Conservation (phyloP, 75 land plant genomes). For the Selaginella tamariscina region DNA sequence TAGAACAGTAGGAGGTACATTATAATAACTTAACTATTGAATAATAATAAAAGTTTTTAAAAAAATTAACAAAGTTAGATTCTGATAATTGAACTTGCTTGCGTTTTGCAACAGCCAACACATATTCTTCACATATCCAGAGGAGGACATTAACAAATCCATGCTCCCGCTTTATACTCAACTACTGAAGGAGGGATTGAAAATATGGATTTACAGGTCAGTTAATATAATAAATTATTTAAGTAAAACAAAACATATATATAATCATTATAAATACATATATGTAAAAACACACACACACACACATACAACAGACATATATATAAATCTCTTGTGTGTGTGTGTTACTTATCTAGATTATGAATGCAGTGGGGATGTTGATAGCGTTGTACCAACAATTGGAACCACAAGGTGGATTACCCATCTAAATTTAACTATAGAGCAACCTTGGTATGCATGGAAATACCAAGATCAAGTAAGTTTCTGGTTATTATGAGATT, state of each 20-base stretch:
- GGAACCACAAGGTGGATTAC: not conserved
- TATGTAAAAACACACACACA: no score
- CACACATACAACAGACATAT: no score
- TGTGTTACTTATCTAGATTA: slow-evolving; percentile 4
- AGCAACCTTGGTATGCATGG: slow-evolving; percentile 10
- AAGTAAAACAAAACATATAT: no score
- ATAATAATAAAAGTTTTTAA: not conserved
- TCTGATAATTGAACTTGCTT: not conserved
- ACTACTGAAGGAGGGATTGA: slow-evolving; percentile 18
- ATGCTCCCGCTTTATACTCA: slow-evolving; percentile 31
- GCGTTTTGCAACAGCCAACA: slow-evolving; percentile 17
- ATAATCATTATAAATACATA: no score
- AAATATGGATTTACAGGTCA: slow-evolving; percentile 39
- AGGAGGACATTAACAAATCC: slow-evolving; percentile 18
- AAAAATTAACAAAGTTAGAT: not conserved
- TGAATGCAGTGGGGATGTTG: slow-evolving; percentile 45
- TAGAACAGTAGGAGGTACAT: no score
- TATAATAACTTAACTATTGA: no score
- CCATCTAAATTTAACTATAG: not conserved
- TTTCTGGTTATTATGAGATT: no score
- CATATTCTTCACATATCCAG: slow-evolving; percentile 17
- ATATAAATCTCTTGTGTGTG: not conserved
- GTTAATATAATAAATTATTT: not conserved
- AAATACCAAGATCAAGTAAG: not conserved
- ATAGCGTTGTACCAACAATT: slow-evolving; percentile 29